Conservation (phyloP, 192 early-diverging fungal genomes). For the Piromyces finnis region DNA sequence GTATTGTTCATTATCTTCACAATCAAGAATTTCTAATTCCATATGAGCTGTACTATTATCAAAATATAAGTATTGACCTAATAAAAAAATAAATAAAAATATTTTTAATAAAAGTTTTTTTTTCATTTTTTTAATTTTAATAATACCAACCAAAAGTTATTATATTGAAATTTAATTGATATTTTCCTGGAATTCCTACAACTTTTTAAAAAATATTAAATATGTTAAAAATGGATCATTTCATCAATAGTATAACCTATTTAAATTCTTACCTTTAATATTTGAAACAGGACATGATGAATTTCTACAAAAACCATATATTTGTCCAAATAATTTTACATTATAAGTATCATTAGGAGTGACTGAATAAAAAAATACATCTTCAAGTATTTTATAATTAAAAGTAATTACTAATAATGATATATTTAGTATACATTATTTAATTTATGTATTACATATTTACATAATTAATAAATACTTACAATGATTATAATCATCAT, state of each 20-base stretch:
- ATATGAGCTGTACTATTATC: neutral
- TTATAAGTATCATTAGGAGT: neutral
- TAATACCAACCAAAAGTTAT: neutral
- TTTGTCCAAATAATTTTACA: neutral
- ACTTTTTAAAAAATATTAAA: neutral
- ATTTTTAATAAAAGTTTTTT: no score
- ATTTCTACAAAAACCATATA: neutral
- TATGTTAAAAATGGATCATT: no score
- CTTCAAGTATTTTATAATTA: neutral
- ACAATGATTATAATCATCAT: no score
- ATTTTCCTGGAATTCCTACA: neutral
- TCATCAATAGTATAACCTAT: no score
- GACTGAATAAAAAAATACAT: neutral
- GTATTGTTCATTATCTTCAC: neutral
- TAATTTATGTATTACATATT: no score
- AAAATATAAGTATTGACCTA: neutral
- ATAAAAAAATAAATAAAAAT: no score
- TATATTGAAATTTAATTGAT: neutral
- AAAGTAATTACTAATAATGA: neutral
- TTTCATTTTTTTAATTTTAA: no score
- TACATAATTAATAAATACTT: no score
- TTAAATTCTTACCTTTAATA: neutral
- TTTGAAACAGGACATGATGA: neutral
- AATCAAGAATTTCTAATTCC: neutral
- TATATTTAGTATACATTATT: no score